Evolutionary conservation across 192 early-diverging fungal genomes (phyloP).

Genomic region (Coemansia sp.): DNA sequence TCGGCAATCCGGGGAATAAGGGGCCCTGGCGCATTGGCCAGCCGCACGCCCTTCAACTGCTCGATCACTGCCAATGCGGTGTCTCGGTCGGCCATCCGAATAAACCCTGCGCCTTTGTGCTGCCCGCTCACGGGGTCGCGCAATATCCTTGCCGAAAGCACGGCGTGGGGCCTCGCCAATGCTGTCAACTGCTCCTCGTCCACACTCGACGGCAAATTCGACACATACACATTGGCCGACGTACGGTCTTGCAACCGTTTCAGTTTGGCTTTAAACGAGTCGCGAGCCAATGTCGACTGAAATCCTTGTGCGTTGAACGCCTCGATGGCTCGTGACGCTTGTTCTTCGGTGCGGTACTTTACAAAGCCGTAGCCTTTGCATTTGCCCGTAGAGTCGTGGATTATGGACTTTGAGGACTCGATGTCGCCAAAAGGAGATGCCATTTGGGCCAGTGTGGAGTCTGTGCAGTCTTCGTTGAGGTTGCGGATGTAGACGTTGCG

Average conservation of each 20-base stretch:
- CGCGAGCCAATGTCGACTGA: constrained; percentile 76
- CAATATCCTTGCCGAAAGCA: constrained; percentile 75
- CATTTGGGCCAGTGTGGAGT: constrained; percentile 65
- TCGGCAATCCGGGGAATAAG: constrained; percentile 80
- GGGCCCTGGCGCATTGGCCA: constrained; percentile 63
- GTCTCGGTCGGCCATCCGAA: constrained; percentile 67
- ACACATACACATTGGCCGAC: constrained; percentile 83
- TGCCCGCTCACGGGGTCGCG: constrained; percentile 63
- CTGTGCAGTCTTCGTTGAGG: constrained; percentile 64
- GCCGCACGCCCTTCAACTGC: constrained; percentile 59
- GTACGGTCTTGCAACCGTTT: constrained; percentile 70
- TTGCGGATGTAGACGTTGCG: constrained; percentile 83
- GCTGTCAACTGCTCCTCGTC: constrained; percentile 66
- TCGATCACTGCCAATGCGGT: constrained; percentile 68
- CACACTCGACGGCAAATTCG: constrained; percentile 75
- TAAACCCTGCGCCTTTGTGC: constrained; percentile 82
- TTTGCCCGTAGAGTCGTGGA: constrained; percentile 73
- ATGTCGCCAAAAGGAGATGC: constrained; percentile 69
- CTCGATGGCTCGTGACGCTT: constrained; percentile 67
- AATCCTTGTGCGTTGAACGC: constrained; percentile 65
- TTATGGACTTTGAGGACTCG: constrained; percentile 79
- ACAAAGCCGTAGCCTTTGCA: constrained; percentile 92
- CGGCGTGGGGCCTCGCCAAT: constrained; percentile 63
- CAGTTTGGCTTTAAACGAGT: constrained; percentile 70
- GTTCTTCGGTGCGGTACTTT: constrained; percentile 71